Evolutionary conservation across 2,329 filamentous ascomycete species (phyloP), one percentile per base, ranked within the genome.

Genomic region (Pochonia chlamydosporia): DNA sequence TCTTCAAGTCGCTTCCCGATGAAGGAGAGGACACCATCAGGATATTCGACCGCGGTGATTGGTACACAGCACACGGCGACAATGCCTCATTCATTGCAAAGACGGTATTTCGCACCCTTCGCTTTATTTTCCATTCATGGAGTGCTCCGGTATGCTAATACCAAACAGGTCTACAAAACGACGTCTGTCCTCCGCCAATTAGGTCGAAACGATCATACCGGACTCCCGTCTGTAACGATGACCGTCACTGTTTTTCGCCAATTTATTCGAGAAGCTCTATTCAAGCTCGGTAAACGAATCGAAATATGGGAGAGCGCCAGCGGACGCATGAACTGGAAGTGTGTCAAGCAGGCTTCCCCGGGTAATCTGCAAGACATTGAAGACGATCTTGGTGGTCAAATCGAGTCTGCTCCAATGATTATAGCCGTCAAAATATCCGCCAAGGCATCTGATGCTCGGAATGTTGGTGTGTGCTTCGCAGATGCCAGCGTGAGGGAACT

Each of bases 341-440:
- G 96, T 51, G 76, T 76, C 50, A 97, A 97, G 68, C 86, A 93
- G 63, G 91, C 93, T 5, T 97, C 92, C 5, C 93, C 93, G 0
- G 95, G 93, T 23, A 99, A 99, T 65, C 70, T 99, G 21, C 93
- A 99, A 66, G 92, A 96, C 60, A 87, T 99, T 20, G 93, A 99
- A 65, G 93, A 99, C 46, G 93, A 99, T 54, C 76, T 99, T 0
- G 92, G 91, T 10, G 77, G 86, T 31, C 84, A 91, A 56, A 81
- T 95, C 46, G 91, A 96, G 56, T 84, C 87, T 2, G 89, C 93
- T 0, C 95, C 93, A 14, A 95, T 97, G 65, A 96, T 99, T 40
- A 76, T 99, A 33, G 89, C 93, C 0, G 89, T 99, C 62, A 97
- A 96, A 66, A 84, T 97, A 21, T 87, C 87, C 1, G 82, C 89